Evolutionary conservation across 2,329 filamentous ascomycete species (phyloP), one percentile per base, ranked within the genome.

Genomic region (Cladosporium sp.): DNA sequence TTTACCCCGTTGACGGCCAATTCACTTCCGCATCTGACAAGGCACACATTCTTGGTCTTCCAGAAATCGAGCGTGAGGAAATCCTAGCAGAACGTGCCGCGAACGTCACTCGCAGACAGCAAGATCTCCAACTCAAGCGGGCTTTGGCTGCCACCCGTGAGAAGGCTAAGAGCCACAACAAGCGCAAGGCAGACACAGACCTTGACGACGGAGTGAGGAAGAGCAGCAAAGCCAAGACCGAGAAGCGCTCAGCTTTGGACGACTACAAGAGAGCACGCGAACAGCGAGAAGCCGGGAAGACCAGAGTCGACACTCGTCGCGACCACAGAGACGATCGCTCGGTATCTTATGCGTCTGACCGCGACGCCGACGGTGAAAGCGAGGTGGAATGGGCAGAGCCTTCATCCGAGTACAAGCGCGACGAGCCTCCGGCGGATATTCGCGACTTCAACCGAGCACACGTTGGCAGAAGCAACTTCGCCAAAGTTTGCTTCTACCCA

Each of bases 401-500:
- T 64, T 74, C 80, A 32, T 61, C 62, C n/a, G 61, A 67, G 17
- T 54, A 50, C 25, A 65, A 64, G 25, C 57, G 60, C 12, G 85
- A 90, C 60, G 83, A 86, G 40, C 83, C 84, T 13, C 87, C 86
- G 24, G 85, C 89, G 1, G 85, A 88, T 35, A 78, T 96, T 19
- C 82, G 81, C n/a, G 91, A 97, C 71, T 85, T 93, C 63, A 89
- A 97, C 69, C 85, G 90, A 51, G 84, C 93, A 54, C 85, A 91
- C 58, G 83, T 99, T 58, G 90, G 92, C 50, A 85, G 94, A 61
- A 88, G 84, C 64, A 89, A 91, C 68, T 96, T 99, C 71, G 88
- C 89, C 6, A 86, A 93, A 68, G 88, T 96, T 56, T 97, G 91
- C 79, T 96, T 96, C 77, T 93, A 92, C 65, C 94, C 94, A 10